phyloP scores from a whole-genome alignment of 306 rosid species.

The Ammopiptanthus mongolicus region DNA sequence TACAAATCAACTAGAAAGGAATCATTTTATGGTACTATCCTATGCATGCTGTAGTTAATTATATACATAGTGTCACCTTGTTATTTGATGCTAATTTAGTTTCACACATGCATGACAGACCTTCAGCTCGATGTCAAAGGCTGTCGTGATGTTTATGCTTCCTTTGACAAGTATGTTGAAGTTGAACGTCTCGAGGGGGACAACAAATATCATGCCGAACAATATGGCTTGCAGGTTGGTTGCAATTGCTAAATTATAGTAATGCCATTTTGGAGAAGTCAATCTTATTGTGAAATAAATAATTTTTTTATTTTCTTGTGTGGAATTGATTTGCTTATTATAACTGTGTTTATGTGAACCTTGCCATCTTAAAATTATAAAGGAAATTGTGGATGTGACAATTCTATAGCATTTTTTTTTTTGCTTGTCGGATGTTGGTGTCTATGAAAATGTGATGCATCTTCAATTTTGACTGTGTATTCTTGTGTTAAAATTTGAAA shows the following conservation, averaged over 20 bases:
- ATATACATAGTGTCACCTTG: background rate
- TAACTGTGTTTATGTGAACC: background rate
- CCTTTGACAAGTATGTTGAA: slow-evolving; percentile 98
- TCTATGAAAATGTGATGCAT: background rate
- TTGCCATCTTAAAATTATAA: background rate
- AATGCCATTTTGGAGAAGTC: background rate
- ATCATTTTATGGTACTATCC: slow-evolving; percentile 83
- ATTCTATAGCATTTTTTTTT: background rate
- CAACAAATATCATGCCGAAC: slow-evolving; percentile 95
- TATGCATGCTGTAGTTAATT: background rate
- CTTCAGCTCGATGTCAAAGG: slow-evolving; percentile 99
- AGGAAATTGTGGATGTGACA: background rate
- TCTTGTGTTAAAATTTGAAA: background rate
- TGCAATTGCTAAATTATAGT: slow-evolving; percentile 1
- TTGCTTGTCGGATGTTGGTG: background rate
- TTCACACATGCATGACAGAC: slow-evolving; percentile 45
- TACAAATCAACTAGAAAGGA: slow-evolving; percentile 98
- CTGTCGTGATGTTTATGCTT: slow-evolving; percentile 92
- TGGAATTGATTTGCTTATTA: background rate
- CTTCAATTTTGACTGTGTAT: background rate
- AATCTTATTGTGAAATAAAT: background rate
- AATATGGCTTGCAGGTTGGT: slow-evolving; percentile 92
- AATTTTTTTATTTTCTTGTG: background rate
- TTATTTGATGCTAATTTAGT: slow-evolving; percentile 24
- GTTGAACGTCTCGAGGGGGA: slow-evolving; percentile 98